Evolutionary conservation across 2,329 filamentous ascomycete species (phyloP).

Genomic region (Atkinsonella texensis): DNA sequence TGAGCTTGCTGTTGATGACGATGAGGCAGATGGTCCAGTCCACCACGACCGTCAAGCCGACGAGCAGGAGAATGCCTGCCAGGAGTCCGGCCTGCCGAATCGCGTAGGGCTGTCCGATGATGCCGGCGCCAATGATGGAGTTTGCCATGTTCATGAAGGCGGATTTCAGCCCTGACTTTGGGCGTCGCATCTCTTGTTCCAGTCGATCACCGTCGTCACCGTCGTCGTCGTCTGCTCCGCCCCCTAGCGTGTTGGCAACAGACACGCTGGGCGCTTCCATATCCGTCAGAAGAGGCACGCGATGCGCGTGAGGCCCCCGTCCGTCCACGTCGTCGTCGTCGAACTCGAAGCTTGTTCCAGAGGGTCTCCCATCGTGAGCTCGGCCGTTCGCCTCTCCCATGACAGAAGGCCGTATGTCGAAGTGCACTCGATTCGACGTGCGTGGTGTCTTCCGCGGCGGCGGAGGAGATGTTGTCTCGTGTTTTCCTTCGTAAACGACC

Average conservation of each 20-base stretch:
- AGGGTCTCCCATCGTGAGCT: slow-evolving; percentile 5
- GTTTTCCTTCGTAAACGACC: slow-evolving; percentile 8
- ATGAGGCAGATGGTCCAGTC: slow-evolving; percentile 98
- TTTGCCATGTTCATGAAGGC: slow-evolving; percentile 99
- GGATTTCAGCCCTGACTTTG: slow-evolving; percentile 73
- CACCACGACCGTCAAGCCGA: slow-evolving; percentile 68
- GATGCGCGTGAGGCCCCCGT: slow-evolving; percentile 37
- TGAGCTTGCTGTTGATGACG: slow-evolving; percentile 94
- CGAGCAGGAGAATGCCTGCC: slow-evolving; percentile 65
- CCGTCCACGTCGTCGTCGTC: slow-evolving; percentile 30
- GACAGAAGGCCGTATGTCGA: slow-evolving; percentile 45
- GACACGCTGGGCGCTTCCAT: slow-evolving; percentile 71
- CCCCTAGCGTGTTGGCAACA: slow-evolving; percentile 44
- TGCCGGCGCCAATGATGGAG: slow-evolving; percentile 76
- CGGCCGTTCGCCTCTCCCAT: slow-evolving; percentile 18
- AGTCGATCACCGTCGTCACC: slow-evolving; percentile 30
- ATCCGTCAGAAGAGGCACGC: slow-evolving; percentile 65
- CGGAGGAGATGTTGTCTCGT: slow-evolving; percentile 7
- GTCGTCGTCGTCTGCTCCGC: slow-evolving; percentile 25
- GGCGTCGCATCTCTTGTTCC: slow-evolving; percentile 46
- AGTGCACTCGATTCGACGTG: slow-evolving; percentile 61
- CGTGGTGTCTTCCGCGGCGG: slow-evolving; percentile 15
- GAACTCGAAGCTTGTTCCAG: slow-evolving; percentile 34
- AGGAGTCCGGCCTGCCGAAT: slow-evolving; percentile 81
- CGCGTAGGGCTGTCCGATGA: slow-evolving; percentile 87